Base-by-base conservation (phyloP, 257 asterid species). In the Osmanthus fragrans region DNA sequence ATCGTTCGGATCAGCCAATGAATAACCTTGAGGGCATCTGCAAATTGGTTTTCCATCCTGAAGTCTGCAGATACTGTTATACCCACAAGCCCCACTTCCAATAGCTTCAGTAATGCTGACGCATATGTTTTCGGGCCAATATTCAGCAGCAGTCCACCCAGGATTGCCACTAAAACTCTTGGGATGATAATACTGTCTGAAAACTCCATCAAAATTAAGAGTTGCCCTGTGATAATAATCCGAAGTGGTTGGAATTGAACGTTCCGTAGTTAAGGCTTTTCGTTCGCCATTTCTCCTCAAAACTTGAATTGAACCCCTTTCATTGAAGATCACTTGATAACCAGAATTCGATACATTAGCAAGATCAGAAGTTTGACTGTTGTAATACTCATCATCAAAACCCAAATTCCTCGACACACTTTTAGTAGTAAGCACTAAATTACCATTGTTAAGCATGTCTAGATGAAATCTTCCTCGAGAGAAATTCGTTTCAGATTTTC, bases 71-170 rank as follows among this genome's bases (percentile, higher is more conserved):
- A 90, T 73, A 56, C 42, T 88, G 73, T 90, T 90, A 64, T 78
- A 92, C 7, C 96, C 97, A 54, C 96, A 92, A 34, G 87, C 92
- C 30, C 96, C 94, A 37, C 92, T 88, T 19, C 91, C 94, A 2
- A 0, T 6, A 0, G 9, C 4, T 51, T 80, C 89, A 1, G 0
- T 0, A 5, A 86, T 68, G 25, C 2, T 6, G 2, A 3, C 0
- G 27, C 96, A 92, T 40, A 89, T 87, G 32, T 92, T 80, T 0
- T 79, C 75, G 0, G 94, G 91, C 83, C 70, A 42, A 25, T 80
- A 69, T 60, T 77, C 40, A 3, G 71, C 74, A 25, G 34, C 36
- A 2, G 7, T 39, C 96, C 96, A 90, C 29, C 21, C 47, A 9
- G 77, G 73, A 49, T 67, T 66, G 30, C 75, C 79, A 0, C 72